These are phyloP conservation scores for Penicillium concentricum DNA, from an alignment of 2,329 filamentous ascomycete species.

Conservation along the genomic window DNA sequence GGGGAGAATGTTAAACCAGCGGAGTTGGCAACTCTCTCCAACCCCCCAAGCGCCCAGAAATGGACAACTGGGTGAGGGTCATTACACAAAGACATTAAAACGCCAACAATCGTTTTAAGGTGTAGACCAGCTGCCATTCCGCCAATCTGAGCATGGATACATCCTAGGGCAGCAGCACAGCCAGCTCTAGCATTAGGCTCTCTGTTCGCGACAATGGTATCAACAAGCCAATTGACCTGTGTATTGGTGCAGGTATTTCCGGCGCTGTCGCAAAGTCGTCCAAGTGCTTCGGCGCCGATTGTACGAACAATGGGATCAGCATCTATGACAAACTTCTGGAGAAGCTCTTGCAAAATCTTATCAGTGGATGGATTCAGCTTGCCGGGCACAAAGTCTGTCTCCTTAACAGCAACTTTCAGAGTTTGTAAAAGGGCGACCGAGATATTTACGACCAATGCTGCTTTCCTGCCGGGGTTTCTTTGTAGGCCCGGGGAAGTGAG, in stretches of 20 bases:
- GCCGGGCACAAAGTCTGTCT: conserved; percentile 70
- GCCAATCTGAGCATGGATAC: conserved; percentile 91
- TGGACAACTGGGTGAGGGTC: conserved; percentile 94
- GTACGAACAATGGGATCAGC: conserved; percentile 82
- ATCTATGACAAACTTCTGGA: conserved; percentile 79
- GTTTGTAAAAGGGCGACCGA: conserved; percentile 76
- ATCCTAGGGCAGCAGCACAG: conserved; percentile 88
- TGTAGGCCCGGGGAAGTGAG: conserved; percentile 76
- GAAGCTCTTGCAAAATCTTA: conserved; percentile 64
- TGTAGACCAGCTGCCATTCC: conserved; percentile 97
- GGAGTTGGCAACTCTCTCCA: conserved; percentile 83
- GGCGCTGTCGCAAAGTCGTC: conserved; percentile 77
- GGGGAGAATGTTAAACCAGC: conserved; percentile 88
- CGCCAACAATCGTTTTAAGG: conserved; percentile 93
- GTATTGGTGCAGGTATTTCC: conserved; percentile 86
- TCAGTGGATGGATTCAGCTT: conserved; percentile 76
- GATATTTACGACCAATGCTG: conserved; percentile 88
- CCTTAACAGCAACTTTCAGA: conserved; percentile 79
- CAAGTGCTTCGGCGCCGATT: conserved; percentile 80
- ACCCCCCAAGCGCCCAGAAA: conserved; percentile 89
- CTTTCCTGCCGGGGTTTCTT: conserved; percentile 81
- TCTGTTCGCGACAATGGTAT: conserved; percentile 89
- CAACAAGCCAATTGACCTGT: conserved; percentile 87
- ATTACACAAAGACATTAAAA: conserved; percentile 95
- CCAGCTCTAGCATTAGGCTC: conserved; percentile 92